These are phyloP conservation scores for Colletotrichum euphorbiae DNA, from an alignment of 2,329 filamentous ascomycete species.

Conservation along the genomic window DNA sequence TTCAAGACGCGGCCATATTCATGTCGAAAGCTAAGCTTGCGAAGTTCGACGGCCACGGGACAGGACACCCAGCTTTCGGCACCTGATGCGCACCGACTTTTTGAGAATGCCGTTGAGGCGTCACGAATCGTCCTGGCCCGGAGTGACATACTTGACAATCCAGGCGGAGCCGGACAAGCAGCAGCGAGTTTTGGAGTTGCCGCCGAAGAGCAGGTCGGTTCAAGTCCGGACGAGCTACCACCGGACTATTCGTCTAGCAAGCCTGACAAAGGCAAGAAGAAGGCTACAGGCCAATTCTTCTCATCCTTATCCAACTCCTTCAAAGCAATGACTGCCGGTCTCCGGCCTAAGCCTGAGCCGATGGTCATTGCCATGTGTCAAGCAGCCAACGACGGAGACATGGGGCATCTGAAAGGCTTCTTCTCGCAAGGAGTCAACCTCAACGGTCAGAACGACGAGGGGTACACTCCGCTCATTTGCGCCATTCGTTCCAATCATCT, in stretches of 20 bases:
- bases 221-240: not conserved
- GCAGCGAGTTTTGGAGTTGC: not conserved
- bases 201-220: not conserved
- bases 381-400: constrained; percentile 49
- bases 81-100: constrained; percentile 21
- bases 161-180: not conserved
- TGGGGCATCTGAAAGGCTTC: constrained; percentile 48
- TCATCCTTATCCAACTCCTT: constrained; percentile 50
- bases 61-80: constrained; percentile 29
- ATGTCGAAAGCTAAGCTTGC: not conserved
- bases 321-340: constrained; percentile 49
- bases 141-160: constrained; percentile 6
- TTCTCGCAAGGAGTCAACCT: constrained; percentile 51
- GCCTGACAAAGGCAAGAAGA: constrained; percentile 32
- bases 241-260: constrained; percentile 9
- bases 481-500: constrained; percentile 49
- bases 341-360: constrained; percentile 52
- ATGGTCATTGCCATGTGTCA: constrained; percentile 52
- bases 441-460: constrained; percentile 51
- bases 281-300: constrained; percentile 39
- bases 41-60: constrained; percentile 25
- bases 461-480: constrained; percentile 50
- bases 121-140: constrained; percentile 30
- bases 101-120: constrained; percentile 32
- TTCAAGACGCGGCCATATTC: not conserved